Conservation (phyloP, 1,139 yeast species). For the Schwanniomyces etchellsii region DNA sequence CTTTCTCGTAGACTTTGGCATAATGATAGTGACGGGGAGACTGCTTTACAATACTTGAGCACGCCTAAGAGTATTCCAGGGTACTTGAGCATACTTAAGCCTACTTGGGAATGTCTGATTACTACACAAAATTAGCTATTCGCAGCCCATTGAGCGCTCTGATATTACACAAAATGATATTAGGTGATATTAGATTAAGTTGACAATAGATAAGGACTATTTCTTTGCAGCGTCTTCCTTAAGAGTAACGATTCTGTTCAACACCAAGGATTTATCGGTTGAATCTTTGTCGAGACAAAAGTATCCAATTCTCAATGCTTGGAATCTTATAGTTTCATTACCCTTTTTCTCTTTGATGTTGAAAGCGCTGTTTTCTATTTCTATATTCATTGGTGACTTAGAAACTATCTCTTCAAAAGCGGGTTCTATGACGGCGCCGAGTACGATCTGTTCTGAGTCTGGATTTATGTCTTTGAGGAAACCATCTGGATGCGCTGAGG, state of each 20-base stretch:
- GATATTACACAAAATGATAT: too few relatives aligned
- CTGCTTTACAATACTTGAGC: too few relatives aligned
- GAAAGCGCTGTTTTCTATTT: constrained; percentile 61
- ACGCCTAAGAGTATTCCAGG: too few relatives aligned
- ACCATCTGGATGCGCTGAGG: constrained; percentile 83
- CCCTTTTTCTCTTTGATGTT: constrained; percentile 57
- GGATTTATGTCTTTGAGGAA: constrained; percentile 78
- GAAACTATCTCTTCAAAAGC: constrained; percentile 64
- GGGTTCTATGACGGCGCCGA: constrained; percentile 70
- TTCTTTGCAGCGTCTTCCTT: constrained; percentile 63
- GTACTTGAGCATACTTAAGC: too few relatives aligned
- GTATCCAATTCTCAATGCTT: constrained; percentile 95
- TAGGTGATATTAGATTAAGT: too few relatives aligned
- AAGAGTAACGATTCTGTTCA: constrained; percentile 86
- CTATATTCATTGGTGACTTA: constrained; percentile 74
- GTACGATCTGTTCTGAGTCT: constrained; percentile 65
- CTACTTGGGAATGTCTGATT: too few relatives aligned
- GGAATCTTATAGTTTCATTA: constrained; percentile 92
- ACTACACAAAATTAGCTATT: not conserved
- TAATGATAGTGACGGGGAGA: too few relatives aligned
- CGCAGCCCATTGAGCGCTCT: too few relatives aligned
- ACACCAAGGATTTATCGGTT: constrained; percentile 50
- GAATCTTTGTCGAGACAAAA: constrained; percentile 88
- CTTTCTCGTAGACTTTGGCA: too few relatives aligned
- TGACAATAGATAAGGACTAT: not conserved